A percentile compares a stretch with the other conserved stretches of the same genome.
Evolutionary conservation across 495 filamentous ascomycete genomes (phyloP).

Genomic region (Talaromyces liani): DNA sequence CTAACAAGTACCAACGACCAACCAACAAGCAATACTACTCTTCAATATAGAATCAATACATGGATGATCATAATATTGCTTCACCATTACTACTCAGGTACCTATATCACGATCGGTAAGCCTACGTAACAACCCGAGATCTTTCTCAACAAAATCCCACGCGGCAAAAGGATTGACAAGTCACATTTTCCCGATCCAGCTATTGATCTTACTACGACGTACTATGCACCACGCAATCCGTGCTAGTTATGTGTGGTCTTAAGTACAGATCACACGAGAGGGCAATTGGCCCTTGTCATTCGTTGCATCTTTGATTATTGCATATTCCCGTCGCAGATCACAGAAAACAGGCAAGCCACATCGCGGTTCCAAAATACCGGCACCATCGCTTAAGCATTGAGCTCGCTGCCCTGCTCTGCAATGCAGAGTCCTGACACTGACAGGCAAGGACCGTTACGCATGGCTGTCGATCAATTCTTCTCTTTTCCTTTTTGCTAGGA

Average conservation of each 20-base stretch:
- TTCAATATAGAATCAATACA: background rate
- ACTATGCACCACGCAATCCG: background rate
- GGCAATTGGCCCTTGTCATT: background rate
- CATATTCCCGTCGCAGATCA: background rate
- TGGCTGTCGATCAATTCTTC: background rate
- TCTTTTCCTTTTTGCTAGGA: background rate
- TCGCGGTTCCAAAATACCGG: background rate
- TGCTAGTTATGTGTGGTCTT: background rate
- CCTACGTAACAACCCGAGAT: background rate
- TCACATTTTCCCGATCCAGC: background rate
- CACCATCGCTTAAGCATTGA: constrained; percentile 1
- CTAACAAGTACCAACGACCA: background rate
- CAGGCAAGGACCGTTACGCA: background rate
- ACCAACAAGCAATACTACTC: too few species aligned
- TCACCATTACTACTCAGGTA: background rate
- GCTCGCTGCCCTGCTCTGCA: background rate
- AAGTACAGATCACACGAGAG: background rate
- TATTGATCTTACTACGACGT: background rate
- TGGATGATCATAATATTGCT: background rate
- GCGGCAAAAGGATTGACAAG: background rate
- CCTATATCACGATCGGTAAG: background rate
- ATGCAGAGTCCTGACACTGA: background rate
- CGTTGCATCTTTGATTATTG: background rate
- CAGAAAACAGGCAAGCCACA: background rate
- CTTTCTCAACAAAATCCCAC: background rate